A percentile compares a stretch with the other conserved stretches of the same genome.
phyloP scores from a whole-genome alignment of 23 red algal genomes.

The Agarophyton chilense region DNA sequence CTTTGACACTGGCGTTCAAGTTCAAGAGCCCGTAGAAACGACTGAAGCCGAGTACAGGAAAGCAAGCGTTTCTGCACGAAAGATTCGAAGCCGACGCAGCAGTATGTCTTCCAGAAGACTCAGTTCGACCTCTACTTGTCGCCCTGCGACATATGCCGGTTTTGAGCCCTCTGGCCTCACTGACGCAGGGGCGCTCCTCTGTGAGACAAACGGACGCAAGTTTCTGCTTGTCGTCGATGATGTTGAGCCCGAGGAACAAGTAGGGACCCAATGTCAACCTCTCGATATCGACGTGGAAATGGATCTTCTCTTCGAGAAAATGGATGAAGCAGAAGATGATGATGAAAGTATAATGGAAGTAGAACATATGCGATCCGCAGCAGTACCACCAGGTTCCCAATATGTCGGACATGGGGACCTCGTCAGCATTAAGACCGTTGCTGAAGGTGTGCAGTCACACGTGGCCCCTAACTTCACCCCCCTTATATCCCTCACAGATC shows the following conservation, averaged over 20 bases:
- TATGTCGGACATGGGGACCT: neutral
- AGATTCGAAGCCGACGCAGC: slow-evolving; percentile 9
- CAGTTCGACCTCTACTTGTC: neutral
- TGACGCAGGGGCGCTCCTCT: slow-evolving; percentile 18
- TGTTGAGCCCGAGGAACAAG: slow-evolving; percentile 1
- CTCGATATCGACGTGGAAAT: slow-evolving; percentile 54
- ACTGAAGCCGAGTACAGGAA: neutral
- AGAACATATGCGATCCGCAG: neutral
- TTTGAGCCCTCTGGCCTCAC: neutral
- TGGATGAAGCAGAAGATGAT: neutral
- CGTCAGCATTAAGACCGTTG: neutral
- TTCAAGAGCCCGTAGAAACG: neutral
- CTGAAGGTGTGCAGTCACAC: neutral
- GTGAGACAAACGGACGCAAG: neutral
- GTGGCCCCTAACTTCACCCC: neutral
- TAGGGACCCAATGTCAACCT: slow-evolving; percentile 38
- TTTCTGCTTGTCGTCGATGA: slow-evolving; percentile 40
- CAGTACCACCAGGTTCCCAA: neutral
- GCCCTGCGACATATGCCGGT: slow-evolving; percentile 18
- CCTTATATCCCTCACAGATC: neutral
- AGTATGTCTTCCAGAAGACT: slow-evolving; percentile 7
- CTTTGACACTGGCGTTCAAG: slow-evolving; percentile 20
- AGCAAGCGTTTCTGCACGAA: slow-evolving; percentile 4
- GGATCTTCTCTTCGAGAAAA: slow-evolving; percentile 48
- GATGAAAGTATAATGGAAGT: slow-evolving; percentile 26